Evolutionary conservation across 208 protist species (phyloP), one percentile per base, ranked within the genome.

Genomic region (Crithidia acanthocephali): DNA sequence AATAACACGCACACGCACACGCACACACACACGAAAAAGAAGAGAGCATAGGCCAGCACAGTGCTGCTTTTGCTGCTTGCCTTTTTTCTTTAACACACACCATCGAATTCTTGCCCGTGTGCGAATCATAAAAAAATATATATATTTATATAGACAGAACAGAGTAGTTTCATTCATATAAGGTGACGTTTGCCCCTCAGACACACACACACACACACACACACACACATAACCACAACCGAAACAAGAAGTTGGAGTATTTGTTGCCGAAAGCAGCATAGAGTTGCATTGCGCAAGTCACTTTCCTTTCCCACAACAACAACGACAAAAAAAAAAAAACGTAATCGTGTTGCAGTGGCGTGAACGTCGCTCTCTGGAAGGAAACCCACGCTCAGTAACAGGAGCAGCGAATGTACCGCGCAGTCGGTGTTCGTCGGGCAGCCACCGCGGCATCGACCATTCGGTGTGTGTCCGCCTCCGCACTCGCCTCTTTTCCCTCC

Each of bases 391-490:
- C n/a, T n/a, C n/a, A n/a, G n/a, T n/a, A n/a, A n/a, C n/a, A n/a
- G n/a, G n/a, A n/a, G n/a, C n/a, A n/a, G n/a, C n/a, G n/a, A 22
- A 78, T 78, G 72, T 78, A 68, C 28, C 65, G 67, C 47, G 58
- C 58, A 55, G 58, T 58, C n/a, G 44, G 64, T 27, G 59, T 5
- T 0, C 65, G 59, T 15, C 52, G 58, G 11, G 42, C 64, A 10
- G 63, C 64, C 6, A 50, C 64, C 28, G 55, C 55, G 28, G 51
- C 28, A 16, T 44, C 60, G 20, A 52, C 37, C 16, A 9, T 64
- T 5, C 8, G 18, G 8, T 35, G 59, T 15, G 52, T 47, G 2
- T 45, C 57, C 25, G 45, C 55, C 23, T 50, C 45, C 9, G 52
- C 44, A 8, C 42, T 44, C n/a, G 2, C 51, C 9, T 60, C 51